Evolutionary conservation across 176 grass and related monocot genomes (phyloP), one percentile per base, ranked within the genome.

Genomic region (Carex myosuroides): DNA sequence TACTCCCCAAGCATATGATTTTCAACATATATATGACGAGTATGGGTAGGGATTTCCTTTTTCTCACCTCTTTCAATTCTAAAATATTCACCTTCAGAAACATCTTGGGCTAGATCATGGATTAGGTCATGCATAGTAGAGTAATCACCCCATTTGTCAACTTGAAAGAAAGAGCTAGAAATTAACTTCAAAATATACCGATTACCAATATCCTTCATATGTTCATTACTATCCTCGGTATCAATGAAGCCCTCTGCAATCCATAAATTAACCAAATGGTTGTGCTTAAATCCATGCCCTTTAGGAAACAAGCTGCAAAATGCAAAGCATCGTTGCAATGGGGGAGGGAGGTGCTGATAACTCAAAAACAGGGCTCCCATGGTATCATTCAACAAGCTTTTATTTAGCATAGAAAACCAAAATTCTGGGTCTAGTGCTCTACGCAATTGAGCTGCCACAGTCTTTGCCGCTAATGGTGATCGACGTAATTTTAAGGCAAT

Each of bases 281-380:
- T 12, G 5, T 41, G 61, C 3, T 63, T 2, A 26, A 84, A 7
- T n/a, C 0, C 3, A 22, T 70, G 7, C 1, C 81, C 46, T 56
- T 70, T 84, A 53, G 61, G 61, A 70, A 84, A 84, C 64, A 84
- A 50, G 35, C 81, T 68, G 13, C 64, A 70, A 39, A 66, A 70
- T 70, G 82, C 65, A 84, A 84, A 84, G 33, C 42, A 64, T 3
- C 41, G 22, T 73, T 64, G 86, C 53, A 91, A 64, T 56, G 87
- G 44, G 24, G 79, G 54, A 67, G 74, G 33, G 0, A 71, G 32
- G 18, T 84, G 14, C 0, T 59, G 63, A 73, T 84, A 84, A 14
- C 82, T 84, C 44, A 69, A 71, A 33, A 42, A 18, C 6, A 74
- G 46, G 0, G 44, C 44, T 20, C 82, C 82, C 29, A 71, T 84